Base-by-base conservation (phyloP, 192 early-diverging fungal genomes). In the Rhizophagus sp. region DNA sequence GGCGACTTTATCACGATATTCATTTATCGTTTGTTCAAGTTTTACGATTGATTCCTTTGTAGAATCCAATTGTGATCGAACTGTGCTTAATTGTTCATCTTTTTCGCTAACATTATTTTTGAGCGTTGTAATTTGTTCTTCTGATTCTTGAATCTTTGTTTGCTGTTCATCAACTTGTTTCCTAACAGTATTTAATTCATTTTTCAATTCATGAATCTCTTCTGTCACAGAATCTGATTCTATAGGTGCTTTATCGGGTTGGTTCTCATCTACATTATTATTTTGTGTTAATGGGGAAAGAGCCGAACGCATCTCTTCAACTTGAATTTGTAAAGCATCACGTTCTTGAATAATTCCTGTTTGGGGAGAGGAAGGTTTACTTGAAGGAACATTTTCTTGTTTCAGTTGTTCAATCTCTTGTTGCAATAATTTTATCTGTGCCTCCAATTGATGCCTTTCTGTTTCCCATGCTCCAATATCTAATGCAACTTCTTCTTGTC, bases 141-240 rank as follows among this genome's bases (percentile, higher is more conserved):
- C 61, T 13, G 80, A 66, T 41, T 75, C 70, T 19, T 73, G 39
- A 19, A 82, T 19, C 17, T 73, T 69, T 30, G 50, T 25, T 62
- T 83, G 80, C 3, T 80, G 24, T n/a, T 83, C 81, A 17, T 44
- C 64, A 47, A 82, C 78, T 61, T 80, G 81, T 63, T 82, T 71
- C 39, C 67, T 72, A 4, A 80, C 34, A 12, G 7, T 68, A 13
- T 77, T 76, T 25, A 84, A 13, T 15, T 81, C 83, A 57, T 80
- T 36, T 15, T 62, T 57, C 8, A 79, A 13, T 49, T 68, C 50
- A 8, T 77, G 66, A 44, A 80, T 64, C 41, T 78, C 50, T 57
- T 57, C 13, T 57, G 50, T 57, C 4, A 57, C 19, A 57, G 50
- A 19, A 17, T 57, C 50, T 4, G 13, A 19, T 57, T 57, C 50